These are phyloP conservation scores for Rhodotorula babjevae DNA, from an alignment of 768 basidiomycete species.

Conservation along the genomic window DNA sequence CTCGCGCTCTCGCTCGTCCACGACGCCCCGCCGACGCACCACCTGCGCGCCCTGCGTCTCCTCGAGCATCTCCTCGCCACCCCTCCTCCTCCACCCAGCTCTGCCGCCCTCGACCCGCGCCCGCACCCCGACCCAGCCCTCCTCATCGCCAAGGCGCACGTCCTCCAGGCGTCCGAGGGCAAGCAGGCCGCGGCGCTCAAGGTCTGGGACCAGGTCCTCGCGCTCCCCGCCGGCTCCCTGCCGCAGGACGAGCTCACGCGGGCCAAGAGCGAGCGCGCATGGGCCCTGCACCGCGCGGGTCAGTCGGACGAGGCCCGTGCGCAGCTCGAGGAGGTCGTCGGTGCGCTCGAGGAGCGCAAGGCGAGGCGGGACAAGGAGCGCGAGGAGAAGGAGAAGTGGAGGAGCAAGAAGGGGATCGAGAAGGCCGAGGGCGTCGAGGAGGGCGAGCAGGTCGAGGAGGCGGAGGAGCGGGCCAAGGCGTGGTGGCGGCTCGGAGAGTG, in stretches of 20 bases:
- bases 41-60: conserved; percentile 67
- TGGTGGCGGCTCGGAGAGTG: conserved; percentile 79
- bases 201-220: conserved; percentile 60
- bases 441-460: conserved; percentile 55
- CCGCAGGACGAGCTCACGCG: conserved; percentile 52
- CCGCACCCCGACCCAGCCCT: conserved; percentile 56
- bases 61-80: conserved; percentile 63
- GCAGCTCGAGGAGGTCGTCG: conserved; percentile 35
- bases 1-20: conserved; percentile 76
- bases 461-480: conserved; percentile 66
- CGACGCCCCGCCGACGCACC: conserved; percentile 83
- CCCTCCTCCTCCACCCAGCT: neutral
- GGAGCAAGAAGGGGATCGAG: conserved; percentile 45
- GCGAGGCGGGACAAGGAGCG: conserved; percentile 25
- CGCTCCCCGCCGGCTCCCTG: conserved; percentile 53
- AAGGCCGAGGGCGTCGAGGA: conserved; percentile 53
- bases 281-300: conserved; percentile 64
- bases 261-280: conserved; percentile 74
- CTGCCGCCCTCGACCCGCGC: neutral
- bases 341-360: conserved; percentile 22
- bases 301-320: conserved; percentile 45
- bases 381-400: conserved; percentile 29
- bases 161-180: conserved; percentile 57
- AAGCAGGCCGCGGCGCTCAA: conserved; percentile 66
- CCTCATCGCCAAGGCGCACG: conserved; percentile 69